Base-by-base conservation (phyloP, 2,329 filamentous ascomycete genomes). In the Colletotrichum gloeosporioides region DNA sequence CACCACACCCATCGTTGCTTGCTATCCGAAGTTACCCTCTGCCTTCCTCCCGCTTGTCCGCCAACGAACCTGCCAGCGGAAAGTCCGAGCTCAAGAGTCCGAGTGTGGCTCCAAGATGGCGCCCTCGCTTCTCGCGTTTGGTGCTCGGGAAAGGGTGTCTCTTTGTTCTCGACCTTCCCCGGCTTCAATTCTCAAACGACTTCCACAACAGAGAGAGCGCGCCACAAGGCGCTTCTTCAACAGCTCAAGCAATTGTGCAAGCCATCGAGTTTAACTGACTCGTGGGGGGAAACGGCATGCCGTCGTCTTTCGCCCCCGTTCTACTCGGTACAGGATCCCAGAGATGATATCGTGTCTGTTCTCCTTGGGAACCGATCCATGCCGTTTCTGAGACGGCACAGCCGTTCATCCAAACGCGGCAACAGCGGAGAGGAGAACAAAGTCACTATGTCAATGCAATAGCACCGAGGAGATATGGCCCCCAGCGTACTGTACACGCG, bases 371-470 rank as follows among this genome's bases (percentile, higher is more conserved):
- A 55, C 63, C 32, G 62, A 66, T 55, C 63, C 63, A 57, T 68
- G 55, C 39, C 32, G 29, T 57, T 32, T 44, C 67, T 59, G 63
- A 76, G 69, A 76, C 57, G 69, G 73, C 63, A 76, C 57, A 69
- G 72, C 34, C 57, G 73, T 76, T 76, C 73, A 68, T 76, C 73
- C 73, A 76, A 76, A 76, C 67, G 63, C 69, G 27, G 63, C 69
- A 64, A 68, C 25, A 36, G 59, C 44, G 73, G 53, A n/a, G 36
- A 68, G 68, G 72, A 67, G 69, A 69, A 62, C 22, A 32, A 75
- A 57, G 62, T 69, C 61, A 55, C 62, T 73, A 15, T 59, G 31
- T 64, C 73, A 68, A 73, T 49, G 73, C 69, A 44, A 49, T 68
- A 64, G 39, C 27, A 29, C 44, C 29, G 31, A 15, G 29, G 39